Evolutionary conservation across 176 grass and related monocot genomes (phyloP), one percentile per base, ranked within the genome.

Genomic region (Triticum dicoccoides): DNA sequence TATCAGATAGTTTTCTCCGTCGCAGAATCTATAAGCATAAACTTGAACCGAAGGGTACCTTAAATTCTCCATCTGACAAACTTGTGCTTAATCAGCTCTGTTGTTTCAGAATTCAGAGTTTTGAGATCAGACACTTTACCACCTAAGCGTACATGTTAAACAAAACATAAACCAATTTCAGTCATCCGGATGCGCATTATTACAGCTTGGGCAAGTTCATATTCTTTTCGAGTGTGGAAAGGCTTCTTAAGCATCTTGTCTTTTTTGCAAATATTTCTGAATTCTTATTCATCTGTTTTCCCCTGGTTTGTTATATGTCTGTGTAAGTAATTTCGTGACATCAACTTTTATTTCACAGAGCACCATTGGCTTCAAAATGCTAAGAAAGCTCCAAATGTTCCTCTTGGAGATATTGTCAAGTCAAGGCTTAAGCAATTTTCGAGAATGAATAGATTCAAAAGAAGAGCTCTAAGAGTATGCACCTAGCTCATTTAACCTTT

Each of bases 401-500:
- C 94, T 77, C 97, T 99, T 91, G 97, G 97, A 74, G 97, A 99
- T 91, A 93, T 99, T 76, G 97, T 99, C 65, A 99, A 99, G 82
- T 99, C 92, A 56, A 96, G 97, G 82, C 97, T 99, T 63, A 99
- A 99, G 91, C 97, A 99, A 77, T 99, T 99, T 88, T 99, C 94
- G 80, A 93, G 97, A 70, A 99, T 99, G 97, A 99, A 99, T 83
- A 89, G 94, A 90, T 99, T 99, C 82, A 99, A 99, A 91, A 96
- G 97, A 88, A 99, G 94, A 88, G 97, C 97, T 72, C 87, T 99
- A 81, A 92, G 97, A 83, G 97, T 96, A 35, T 79, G 86, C 86
- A 52, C 15, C 52, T 41, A 78, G 7, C 5, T 71, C 69, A 14
- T 45, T 77, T 42, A 63, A 72, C 63, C 24, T 65, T 87, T 84